Conservation (phyloP, 2,329 filamentous ascomycete genomes). For the Fusarium oxysporum region DNA sequence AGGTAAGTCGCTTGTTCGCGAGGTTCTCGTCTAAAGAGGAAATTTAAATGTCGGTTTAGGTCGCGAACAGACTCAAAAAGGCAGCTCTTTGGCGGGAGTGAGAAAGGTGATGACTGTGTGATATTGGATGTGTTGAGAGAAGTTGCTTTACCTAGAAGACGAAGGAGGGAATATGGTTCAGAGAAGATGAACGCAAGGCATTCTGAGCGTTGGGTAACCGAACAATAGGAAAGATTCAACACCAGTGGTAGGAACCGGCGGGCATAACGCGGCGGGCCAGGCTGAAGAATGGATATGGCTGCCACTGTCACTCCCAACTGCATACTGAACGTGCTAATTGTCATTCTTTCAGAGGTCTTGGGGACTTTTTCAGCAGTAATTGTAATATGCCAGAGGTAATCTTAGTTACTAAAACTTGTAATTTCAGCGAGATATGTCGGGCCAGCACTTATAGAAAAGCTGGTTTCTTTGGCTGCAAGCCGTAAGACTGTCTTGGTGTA, state of each 20-base stretch:
- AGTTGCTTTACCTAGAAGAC: no score
- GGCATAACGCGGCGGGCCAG: not conserved
- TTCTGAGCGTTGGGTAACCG: fast-evolving
- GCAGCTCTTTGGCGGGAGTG: no score
- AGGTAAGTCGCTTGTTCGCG: no score
- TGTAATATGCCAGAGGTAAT: not conserved
- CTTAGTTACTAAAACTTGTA: not conserved
- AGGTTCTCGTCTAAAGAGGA: no score
- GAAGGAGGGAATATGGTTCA: no score
- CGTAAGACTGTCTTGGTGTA: fast-evolving
- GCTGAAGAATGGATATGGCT: not conserved
- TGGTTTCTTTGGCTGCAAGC: not conserved
- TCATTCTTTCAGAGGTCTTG: not conserved
- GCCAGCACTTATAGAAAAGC: not conserved
- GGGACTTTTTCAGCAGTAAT: not conserved
- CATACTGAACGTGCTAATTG: not conserved
- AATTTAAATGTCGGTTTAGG: no score
- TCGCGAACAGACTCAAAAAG: no score
- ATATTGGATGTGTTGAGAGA: no score
- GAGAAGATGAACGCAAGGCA: no score
- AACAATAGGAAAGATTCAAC: no score
- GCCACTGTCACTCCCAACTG: not conserved
- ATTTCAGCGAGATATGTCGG: not conserved
- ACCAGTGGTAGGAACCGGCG: not conserved
- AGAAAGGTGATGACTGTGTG: no score